Conservation (phyloP, 73 alveolate species). For the Breviolum minutum region DNA sequence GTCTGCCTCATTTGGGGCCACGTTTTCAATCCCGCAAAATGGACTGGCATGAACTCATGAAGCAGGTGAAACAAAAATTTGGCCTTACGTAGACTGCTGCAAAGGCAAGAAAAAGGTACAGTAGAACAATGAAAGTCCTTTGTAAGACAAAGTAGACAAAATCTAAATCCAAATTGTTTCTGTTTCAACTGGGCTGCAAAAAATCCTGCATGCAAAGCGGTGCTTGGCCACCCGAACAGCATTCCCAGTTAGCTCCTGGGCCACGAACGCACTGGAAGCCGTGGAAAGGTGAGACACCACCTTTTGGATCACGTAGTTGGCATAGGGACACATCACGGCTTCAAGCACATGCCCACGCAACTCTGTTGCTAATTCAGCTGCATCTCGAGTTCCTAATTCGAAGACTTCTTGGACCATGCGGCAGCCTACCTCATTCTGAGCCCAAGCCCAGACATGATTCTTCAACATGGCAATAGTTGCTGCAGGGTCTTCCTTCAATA, state of each 20-base stretch:
- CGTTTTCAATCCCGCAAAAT: no score
- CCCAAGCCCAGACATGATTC: conserved; percentile 43
- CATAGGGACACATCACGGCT: conserved; percentile 61
- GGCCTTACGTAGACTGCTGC: no score
- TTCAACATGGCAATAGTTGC: background rate
- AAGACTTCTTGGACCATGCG: conserved; percentile 37
- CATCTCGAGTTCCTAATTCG: conserved; percentile 28
- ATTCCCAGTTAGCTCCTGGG: conserved; percentile 15
- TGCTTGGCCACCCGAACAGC: conserved; percentile 48
- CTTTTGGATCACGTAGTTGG: conserved; percentile 69
- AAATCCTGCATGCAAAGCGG: conserved; percentile 53
- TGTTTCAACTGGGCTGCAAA: background rate
- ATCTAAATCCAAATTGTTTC: background rate
- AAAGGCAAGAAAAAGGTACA: background rate
- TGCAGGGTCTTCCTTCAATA: conserved; percentile 1
- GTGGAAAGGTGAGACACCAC: conserved; percentile 65
- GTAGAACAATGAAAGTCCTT: no score
- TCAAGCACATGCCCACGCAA: conserved; percentile 57
- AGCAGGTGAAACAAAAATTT: no score
- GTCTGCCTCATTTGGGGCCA: background rate
- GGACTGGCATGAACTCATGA: no score
- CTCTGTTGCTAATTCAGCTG: conserved; percentile 29
- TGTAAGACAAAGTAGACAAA: background rate
- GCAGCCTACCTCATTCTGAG: conserved; percentile 60
- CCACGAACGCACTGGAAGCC: conserved; percentile 19